Evolutionary conservation across 2,329 filamentous ascomycete species (phyloP), one percentile per base, ranked within the genome.

Genomic region (Aspergillus tamarii): DNA sequence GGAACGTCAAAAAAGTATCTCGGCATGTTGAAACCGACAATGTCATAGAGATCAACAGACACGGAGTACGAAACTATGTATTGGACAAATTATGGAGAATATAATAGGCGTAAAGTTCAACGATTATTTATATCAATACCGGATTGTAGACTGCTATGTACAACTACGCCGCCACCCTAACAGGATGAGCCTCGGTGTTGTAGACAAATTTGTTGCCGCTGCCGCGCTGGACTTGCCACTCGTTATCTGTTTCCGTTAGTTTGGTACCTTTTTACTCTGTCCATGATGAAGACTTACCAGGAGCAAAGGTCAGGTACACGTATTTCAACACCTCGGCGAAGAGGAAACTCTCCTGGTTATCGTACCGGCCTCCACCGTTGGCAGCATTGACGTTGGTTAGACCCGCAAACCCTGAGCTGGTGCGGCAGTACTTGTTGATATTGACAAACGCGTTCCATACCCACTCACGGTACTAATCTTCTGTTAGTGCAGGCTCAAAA

Each of bases 311-410:
- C 70, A 96, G 76, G 79, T 91, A 96, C 62, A 85, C 82, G 76
- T 96, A 96, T 83, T 96, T 96, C 76, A 96, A 75, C 66, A 93
- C 90, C 81, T 96, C 93, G 0, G 93, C 92, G 76, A 96, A 93
- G 82, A 91, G 89, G 80, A 95, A 96, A 71, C 90, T 94, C 80
- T 96, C 92, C 83, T 94, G 91, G 75, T 90, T 89, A 75, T 96
- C 87, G 48, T 78, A 77, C 64, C 85, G 87, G 0, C 79, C 77
- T 1, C 90, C 91, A 11, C 91, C 91, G 34, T 82, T 83, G 4
- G 73, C 70, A 3, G 78, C 79, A 69, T 91, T 92, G 53, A 96
- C 91, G 73, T 96, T 77, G 0, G 71, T 75, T 61, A 96, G 80
- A 34, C 85, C 84, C 14, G 86, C 85, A 77, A 88, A 96, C 9